phyloP scores from a whole-genome alignment of 73 alveolate species.

The Tetrahymena malaccensis region DNA sequence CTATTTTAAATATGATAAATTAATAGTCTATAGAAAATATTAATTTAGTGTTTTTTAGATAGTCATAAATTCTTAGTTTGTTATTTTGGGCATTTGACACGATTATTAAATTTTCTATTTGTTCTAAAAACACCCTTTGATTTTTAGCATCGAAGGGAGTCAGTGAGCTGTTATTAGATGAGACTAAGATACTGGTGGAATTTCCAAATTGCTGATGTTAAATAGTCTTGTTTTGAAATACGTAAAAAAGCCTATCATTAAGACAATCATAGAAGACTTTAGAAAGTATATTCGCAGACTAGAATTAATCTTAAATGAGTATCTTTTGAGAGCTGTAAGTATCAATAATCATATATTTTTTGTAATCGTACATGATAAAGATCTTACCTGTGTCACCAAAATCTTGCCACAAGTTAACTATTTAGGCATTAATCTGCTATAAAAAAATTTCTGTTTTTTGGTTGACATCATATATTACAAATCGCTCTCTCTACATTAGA shows the following conservation, averaged over 20 bases:
- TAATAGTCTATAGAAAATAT: not conserved
- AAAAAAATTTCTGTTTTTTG: not conserved
- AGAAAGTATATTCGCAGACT: not conserved
- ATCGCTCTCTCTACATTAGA: not conserved
- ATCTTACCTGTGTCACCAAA: not conserved
- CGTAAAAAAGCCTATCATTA: not conserved
- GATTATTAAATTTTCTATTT: not conserved
- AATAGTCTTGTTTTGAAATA: not conserved
- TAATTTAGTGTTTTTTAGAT: not conserved
- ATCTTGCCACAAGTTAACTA: not conserved
- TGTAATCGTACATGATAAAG: not conserved
- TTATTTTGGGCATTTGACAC: not conserved
- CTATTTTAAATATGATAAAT: not conserved
- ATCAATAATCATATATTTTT: not conserved
- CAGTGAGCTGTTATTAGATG: not conserved
- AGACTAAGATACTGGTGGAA: not conserved
- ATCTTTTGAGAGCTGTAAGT: not conserved
- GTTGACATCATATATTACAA: not conserved
- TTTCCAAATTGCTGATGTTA: not conserved
- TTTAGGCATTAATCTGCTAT: not conserved
- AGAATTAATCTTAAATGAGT: not conserved
- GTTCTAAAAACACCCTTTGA: not conserved
- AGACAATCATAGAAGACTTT: not conserved
- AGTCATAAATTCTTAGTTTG: not conserved
- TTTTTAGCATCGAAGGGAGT: not conserved